Conservation (phyloP, 345 rosid genomes). For the Balakata baccata region DNA sequence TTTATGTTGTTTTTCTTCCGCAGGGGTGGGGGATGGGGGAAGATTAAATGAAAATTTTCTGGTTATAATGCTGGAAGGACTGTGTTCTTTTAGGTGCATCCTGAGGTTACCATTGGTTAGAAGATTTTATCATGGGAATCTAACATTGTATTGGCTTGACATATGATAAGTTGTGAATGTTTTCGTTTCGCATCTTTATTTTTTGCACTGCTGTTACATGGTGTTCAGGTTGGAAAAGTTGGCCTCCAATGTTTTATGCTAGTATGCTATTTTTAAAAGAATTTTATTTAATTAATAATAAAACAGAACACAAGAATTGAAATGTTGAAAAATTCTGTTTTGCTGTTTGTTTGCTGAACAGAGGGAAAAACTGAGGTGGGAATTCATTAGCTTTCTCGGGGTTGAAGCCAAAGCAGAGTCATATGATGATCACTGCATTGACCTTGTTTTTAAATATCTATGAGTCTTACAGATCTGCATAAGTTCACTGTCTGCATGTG, state of each 20-base stretch:
- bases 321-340: neutral
- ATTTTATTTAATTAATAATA: neutral
- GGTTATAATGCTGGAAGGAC: neutral
- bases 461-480: neutral
- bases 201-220: neutral
- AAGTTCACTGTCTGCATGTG: neutral
- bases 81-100: neutral
- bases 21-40: neutral
- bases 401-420: neutral
- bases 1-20: too few species aligned
- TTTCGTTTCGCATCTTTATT: neutral
- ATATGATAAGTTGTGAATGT: neutral
- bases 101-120: too few species aligned
- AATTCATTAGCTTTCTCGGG: neutral
- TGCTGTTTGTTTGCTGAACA: neutral
- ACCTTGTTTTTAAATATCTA: neutral
- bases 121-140: too few species aligned
- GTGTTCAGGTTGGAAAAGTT: neutral
- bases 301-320: neutral
- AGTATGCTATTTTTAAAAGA: neutral
- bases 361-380: neutral
- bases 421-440: neutral
- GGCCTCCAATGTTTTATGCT: neutral
- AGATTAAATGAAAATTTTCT: neutral
- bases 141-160: neutral